Evolutionary conservation across 805 yeast species (phyloP).

Genomic region (Ogataea trehaloabstinens): DNA sequence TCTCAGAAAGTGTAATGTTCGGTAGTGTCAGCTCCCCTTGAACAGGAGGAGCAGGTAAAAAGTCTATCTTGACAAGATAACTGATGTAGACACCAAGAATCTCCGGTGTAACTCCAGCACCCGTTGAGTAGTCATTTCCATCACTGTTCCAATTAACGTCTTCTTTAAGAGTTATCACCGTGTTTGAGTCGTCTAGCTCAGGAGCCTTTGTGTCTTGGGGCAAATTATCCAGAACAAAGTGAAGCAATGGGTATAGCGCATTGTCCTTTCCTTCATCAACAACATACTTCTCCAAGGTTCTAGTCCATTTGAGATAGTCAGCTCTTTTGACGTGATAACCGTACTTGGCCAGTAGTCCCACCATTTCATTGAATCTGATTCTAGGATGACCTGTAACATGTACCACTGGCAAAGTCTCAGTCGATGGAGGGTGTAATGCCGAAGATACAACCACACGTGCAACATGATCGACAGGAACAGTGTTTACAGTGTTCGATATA

Average conservation of each 20-base stretch:
- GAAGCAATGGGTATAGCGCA: slow-evolving; percentile 90
- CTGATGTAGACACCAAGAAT: slow-evolving; percentile 76
- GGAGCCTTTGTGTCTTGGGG: slow-evolving; percentile 94
- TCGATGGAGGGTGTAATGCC: slow-evolving; percentile 69
- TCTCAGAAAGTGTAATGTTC: slow-evolving; percentile 48
- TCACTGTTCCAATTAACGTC: slow-evolving; percentile 50
- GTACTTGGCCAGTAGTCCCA: slow-evolving; percentile 59
- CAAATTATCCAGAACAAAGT: slow-evolving; percentile 88
- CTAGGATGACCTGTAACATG: slow-evolving; percentile 99
- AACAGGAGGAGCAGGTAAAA: slow-evolving; percentile 61
- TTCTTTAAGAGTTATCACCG: slow-evolving; percentile 60
- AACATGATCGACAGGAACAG: slow-evolving; percentile 98
- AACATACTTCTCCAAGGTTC: slow-evolving; percentile 71
- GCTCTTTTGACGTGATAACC: slow-evolving; percentile 68
- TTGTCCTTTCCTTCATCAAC: slow-evolving; percentile 71
- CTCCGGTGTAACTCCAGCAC: slow-evolving; percentile 68
- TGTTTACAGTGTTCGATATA: slow-evolving; percentile 83
- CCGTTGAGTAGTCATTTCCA: slow-evolving; percentile 64
- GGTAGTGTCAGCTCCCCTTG: slow-evolving; percentile 51
- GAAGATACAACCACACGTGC: slow-evolving; percentile 87
- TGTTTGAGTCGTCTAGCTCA: slow-evolving; percentile 85
- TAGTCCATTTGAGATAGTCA: slow-evolving; percentile 79
- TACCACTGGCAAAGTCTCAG: slow-evolving; percentile 58
- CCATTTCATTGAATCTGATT: slow-evolving; percentile 70
- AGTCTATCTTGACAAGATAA: slow-evolving; percentile 78